These are phyloP conservation scores for Lyophyllum decastes DNA, from an alignment of 768 basidiomycete genomes.

Conservation along the genomic window DNA sequence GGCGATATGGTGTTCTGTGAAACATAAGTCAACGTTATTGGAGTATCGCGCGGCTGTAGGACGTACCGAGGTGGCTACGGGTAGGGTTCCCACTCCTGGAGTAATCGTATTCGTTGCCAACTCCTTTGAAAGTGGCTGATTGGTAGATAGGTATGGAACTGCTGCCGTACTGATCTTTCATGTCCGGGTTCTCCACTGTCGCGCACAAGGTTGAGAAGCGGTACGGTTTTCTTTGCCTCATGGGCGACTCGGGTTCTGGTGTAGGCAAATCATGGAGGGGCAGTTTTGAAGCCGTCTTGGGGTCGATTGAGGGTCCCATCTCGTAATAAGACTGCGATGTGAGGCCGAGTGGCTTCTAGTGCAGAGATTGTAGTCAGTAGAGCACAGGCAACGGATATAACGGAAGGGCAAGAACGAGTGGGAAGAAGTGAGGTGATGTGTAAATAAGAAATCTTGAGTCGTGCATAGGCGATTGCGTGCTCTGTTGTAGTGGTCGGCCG, in stretches of 20 bases:
- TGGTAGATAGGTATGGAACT: slow-evolving; percentile 98
- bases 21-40: not conserved
- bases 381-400: slow-evolving; percentile 3
- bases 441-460: not conserved
- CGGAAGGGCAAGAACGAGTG: slow-evolving; percentile 1
- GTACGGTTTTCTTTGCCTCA: slow-evolving; percentile 69
- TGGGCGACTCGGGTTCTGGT: slow-evolving; percentile 80
- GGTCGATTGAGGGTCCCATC: slow-evolving; percentile 40
- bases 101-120: slow-evolving; percentile 90
- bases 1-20: slow-evolving; percentile 90
- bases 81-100: slow-evolving; percentile 96
- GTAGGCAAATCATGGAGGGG: slow-evolving; percentile 65
- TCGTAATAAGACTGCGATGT: slow-evolving; percentile 10
- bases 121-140: slow-evolving; percentile 96
- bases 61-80: slow-evolving; percentile 85
- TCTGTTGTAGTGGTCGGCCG: slow-evolving; percentile 17
- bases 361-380: slow-evolving; percentile 1
- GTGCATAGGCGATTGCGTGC: slow-evolving; percentile 25
- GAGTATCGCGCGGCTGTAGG: slow-evolving; percentile 4
- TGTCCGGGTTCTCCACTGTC: slow-evolving; percentile 87
- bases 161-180: slow-evolving; percentile 95
- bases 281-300: slow-evolving; percentile 30
- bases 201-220: slow-evolving; percentile 90
- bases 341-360: slow-evolving; percentile 3
- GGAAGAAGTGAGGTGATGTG: not conserved